Base-by-base conservation (phyloP, 2,329 filamentous ascomycete genomes). In the Colletotrichum spinosum region DNA sequence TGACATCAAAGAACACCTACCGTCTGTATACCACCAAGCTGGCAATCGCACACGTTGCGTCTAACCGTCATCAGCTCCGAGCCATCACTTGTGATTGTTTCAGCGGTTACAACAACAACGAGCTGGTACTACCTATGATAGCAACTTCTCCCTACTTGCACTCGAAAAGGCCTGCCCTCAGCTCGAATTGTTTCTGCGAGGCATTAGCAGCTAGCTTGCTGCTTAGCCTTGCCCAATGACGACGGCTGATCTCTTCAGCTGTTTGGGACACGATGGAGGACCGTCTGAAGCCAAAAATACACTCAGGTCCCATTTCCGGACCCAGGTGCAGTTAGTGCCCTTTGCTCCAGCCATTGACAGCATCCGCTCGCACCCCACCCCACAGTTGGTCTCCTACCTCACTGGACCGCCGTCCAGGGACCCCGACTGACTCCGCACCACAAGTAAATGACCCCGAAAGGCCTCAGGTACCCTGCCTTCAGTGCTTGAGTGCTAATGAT, bases 211-310 rank as follows among this genome's bases (percentile, higher is more conserved):
- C 38, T 50, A 42, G 34, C 50, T n/a, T 15, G 35, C 11, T 50
- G 41, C 42, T 55, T 52, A 39, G 35, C 61, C 25, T 65, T 61
- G 61, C 38, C 46, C 46, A 15, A 51, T 51, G 46, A 58, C 59
- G 54, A 62, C 51, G 34, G 39, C 41, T 52, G 48, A 41, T 17
- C 15, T 13, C 52, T 34, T 25, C 38, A 13, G 12, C 25, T 25
- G 35, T 25, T 45, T 41, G 38, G 46, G 38, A 34, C 38, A 51
- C 17, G 53, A 45, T 56, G 59, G 50, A 38, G 17, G 35, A 46
- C 48, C 57, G 53, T 60, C 62, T 44, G 52, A 65, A 65, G 62
- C 62, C 62, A 65, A 65, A 65, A 65, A 65, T 65, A 65, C 52
- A 39, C 34, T 45, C 25, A 25, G 25, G 25, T 15, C 3, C 38